Evolutionary conservation across 805 yeast genomes (phyloP), one percentile per base, ranked within the genome.

Genomic region (Pichia ethanolica): DNA sequence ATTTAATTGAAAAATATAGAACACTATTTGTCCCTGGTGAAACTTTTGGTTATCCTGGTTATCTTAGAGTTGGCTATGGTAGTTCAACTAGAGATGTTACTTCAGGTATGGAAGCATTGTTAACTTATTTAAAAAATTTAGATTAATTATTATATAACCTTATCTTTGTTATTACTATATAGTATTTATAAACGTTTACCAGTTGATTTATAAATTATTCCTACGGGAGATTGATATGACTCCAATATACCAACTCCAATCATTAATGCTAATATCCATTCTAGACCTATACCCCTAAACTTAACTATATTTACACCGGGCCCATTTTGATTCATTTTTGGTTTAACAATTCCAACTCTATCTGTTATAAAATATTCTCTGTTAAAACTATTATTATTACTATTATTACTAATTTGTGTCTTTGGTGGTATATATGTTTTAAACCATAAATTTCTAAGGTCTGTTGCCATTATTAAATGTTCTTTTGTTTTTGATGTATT

Each of bases 21-120:
- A 64, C 71, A 0, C 61, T 78, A 51, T 60, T 68, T 27, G 77
- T 74, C 5, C 82, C 82, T 1, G 81, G 81, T 4, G 80, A 75
- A 49, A 63, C 69, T 2, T 75, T 77, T 57, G 66, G 60, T 7
- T 51, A 60, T 33, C 69, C 71, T 1, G 79, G 78, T 0, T 72
- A 61, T 51, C 49, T 77, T 13, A 60, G 82, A 27, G 58, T 78
- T 30, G 82, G 82, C 0, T 76, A 71, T 51, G 81, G 75, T 9
- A 77, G 77, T 51, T 55, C 67, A 13, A 54, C 61, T 5, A 9
- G 13, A 34, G 35, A 34, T 34, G 35, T 34, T 2, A 34, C 13
- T 34, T 6, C 1, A 34, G 7, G 35, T 34, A 34, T 34, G 35
- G 13, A 9, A 9, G 10, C 8, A 9, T 30, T 20, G 28, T 7